Evolutionary conservation across 192 early-diverging fungal genomes (phyloP).

Genomic region (Dimargaris xerosporica): DNA sequence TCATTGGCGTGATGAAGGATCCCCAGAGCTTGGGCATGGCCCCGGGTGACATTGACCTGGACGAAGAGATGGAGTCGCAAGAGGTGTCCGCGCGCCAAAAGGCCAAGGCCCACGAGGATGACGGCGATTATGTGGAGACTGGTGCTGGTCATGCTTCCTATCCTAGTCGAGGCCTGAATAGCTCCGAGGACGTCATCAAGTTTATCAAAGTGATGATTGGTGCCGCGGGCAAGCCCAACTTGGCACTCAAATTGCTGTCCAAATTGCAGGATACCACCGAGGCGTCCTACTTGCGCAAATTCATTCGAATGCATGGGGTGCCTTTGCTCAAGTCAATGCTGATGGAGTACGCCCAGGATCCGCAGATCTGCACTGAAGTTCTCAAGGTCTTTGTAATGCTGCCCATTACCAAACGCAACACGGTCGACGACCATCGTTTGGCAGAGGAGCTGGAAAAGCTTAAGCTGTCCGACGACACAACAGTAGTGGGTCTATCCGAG

Average conservation of each 20-base stretch:
- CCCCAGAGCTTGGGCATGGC: slow-evolving; percentile 28
- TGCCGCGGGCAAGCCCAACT: slow-evolving; percentile 31
- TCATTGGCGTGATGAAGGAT: slow-evolving; percentile 75
- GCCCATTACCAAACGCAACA: slow-evolving; percentile 66
- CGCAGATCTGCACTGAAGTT: slow-evolving; percentile 43
- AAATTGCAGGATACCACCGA: slow-evolving; percentile 43
- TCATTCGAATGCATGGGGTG: slow-evolving; percentile 51
- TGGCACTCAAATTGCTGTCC: slow-evolving; percentile 38
- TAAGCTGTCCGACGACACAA: slow-evolving; percentile 22
- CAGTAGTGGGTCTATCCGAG: slow-evolving; percentile 27
- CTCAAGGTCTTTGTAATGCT: slow-evolving; percentile 52
- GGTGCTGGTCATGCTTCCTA: slow-evolving; percentile 22
- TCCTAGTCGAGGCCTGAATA: slow-evolving; percentile 31
- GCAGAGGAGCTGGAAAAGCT: slow-evolving; percentile 43
- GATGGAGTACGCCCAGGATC: slow-evolving; percentile 40
- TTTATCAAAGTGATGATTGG: slow-evolving; percentile 61
- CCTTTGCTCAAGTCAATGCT: slow-evolving; percentile 65
- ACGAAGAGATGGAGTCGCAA: slow-evolving; percentile 36
- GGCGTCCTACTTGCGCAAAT: slow-evolving; percentile 32
- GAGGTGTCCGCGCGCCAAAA: slow-evolving; percentile 33
- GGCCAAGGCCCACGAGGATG: slow-evolving; percentile 37
- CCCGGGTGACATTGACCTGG: slow-evolving; percentile 37
- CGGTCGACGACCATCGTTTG: slow-evolving; percentile 60
- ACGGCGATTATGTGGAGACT: slow-evolving; percentile 29
- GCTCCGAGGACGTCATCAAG: slow-evolving; percentile 57